Conservation (phyloP, 805 yeast genomes). For the Scheffersomyces spartinae region DNA sequence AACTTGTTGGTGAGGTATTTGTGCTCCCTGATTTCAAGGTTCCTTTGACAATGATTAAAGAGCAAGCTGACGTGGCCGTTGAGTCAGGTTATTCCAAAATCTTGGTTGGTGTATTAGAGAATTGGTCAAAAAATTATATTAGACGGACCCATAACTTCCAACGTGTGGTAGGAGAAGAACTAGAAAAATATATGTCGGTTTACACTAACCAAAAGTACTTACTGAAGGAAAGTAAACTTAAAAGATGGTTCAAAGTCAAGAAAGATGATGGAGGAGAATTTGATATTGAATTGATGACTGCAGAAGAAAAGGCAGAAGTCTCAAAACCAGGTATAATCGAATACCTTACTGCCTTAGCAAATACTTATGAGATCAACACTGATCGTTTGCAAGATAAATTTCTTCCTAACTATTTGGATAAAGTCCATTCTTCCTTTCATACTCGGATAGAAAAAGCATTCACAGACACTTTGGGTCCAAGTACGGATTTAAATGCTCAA, state of each 20-base stretch:
- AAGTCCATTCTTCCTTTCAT: slow-evolving; percentile 38
- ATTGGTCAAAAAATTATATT: slow-evolving; percentile 51
- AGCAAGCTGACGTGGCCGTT: slow-evolving; percentile 81
- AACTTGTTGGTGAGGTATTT: slow-evolving; percentile 32
- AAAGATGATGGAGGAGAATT: slow-evolving; percentile 4
- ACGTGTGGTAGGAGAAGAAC: slow-evolving; percentile 35
- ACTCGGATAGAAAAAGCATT: slow-evolving; percentile 22
- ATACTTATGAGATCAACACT: slow-evolving; percentile 73
- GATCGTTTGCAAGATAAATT: slow-evolving; percentile 56
- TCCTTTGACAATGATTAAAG: slow-evolving; percentile 74
- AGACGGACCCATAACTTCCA: slow-evolving; percentile 57
- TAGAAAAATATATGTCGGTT: slow-evolving; percentile 28
- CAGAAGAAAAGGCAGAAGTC: slow-evolving; percentile 23
- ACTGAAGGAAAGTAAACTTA: slow-evolving; percentile 33
- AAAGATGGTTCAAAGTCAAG: slow-evolving; percentile 16
- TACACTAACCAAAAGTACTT: slow-evolving; percentile 27
- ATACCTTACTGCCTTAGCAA: slow-evolving; percentile 72
- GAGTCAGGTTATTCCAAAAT: slow-evolving; percentile 75
- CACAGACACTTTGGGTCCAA: slow-evolving; percentile 39
- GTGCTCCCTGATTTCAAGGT: slow-evolving; percentile 72
- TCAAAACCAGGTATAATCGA: slow-evolving; percentile 64
- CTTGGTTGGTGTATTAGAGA: slow-evolving; percentile 64
- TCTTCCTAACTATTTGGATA: slow-evolving; percentile 47
- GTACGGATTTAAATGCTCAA: slow-evolving; percentile 71
- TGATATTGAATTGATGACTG: slow-evolving; percentile 29